Conservation (phyloP, 1,284 basidiomycete species). For the Vanrija sp. region DNA sequence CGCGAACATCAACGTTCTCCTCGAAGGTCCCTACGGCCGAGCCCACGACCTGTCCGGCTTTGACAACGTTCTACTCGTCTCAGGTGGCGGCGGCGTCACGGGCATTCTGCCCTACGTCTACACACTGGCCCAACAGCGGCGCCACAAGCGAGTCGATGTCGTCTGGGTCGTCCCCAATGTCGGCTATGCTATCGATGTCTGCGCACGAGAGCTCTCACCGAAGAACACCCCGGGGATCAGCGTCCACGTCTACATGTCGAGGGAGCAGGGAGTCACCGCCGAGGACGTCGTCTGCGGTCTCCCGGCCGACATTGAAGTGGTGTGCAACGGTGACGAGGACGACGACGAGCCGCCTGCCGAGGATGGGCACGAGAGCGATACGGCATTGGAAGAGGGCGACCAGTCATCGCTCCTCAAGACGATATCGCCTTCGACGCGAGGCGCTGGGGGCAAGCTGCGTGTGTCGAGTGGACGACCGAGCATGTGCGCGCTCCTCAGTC, state of each 20-base stretch:
- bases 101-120: slow-evolving; percentile 22
- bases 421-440: neutral
- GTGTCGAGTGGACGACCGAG: slow-evolving; percentile 14
- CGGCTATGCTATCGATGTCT: slow-evolving; percentile 19
- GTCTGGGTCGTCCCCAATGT: slow-evolving; percentile 23
- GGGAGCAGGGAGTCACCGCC: neutral
- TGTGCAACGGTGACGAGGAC: neutral
- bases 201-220: slow-evolving; percentile 13
- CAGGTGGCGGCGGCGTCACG: slow-evolving; percentile 26
- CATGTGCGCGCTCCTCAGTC: slow-evolving; percentile 8
- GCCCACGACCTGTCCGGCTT: slow-evolving; percentile 15
- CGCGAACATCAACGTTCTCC: slow-evolving; percentile 9
- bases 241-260: slow-evolving; percentile 6
- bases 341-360: neutral
- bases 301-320: neutral
- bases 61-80: slow-evolving; percentile 18
- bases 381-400: neutral
- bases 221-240: neutral
- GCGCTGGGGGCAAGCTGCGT: neutral
- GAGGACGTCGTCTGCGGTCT: neutral
- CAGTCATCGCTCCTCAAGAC: neutral
- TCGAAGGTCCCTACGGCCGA: slow-evolving; percentile 32
- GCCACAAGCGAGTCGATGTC: slow-evolving; percentile 7
- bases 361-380: neutral
- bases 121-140: neutral